A percentile compares a stretch with the other conserved stretches of the same genome.
phyloP scores from a whole-genome alignment of 2,329 filamentous ascomycete species.

The Cladophialophora exuberans region DNA sequence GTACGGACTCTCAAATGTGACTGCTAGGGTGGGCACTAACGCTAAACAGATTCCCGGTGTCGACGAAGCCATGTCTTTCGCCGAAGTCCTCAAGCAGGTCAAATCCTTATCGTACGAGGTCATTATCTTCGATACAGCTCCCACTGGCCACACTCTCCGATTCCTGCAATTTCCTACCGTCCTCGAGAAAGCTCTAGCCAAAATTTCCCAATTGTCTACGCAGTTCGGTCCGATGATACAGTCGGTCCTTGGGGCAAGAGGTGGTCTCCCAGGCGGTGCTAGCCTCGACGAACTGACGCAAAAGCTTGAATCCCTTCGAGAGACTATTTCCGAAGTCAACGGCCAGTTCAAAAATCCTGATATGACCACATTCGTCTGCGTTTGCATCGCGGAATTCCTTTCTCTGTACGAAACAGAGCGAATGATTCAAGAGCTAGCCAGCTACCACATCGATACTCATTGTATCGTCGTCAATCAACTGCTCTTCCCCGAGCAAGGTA shows the following conservation, averaged over 20 bases:
- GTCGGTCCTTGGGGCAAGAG: slow-evolving; percentile 79
- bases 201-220: slow-evolving; percentile 87
- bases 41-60: slow-evolving; percentile 85
- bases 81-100: slow-evolving; percentile 98
- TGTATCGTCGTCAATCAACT: slow-evolving; percentile 98
- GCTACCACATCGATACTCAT: slow-evolving; percentile 94
- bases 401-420: slow-evolving; percentile 97
- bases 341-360: slow-evolving; percentile 96
- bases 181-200: slow-evolving; percentile 97
- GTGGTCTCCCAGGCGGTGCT: slow-evolving; percentile 85
- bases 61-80: slow-evolving; percentile 99
- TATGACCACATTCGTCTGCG: slow-evolving; percentile 95
- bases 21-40: background rate
- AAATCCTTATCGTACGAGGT: slow-evolving; percentile 98
- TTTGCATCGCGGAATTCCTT: slow-evolving; percentile 97
- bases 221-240: slow-evolving; percentile 97
- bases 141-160: slow-evolving; percentile 95
- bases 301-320: slow-evolving; percentile 90
- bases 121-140: slow-evolving; percentile 98
- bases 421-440: slow-evolving; percentile 97
- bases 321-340: slow-evolving; percentile 95
- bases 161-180: slow-evolving; percentile 98
- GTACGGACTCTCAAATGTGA: slow-evolving; percentile 50
- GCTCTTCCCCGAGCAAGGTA: slow-evolving; percentile 84
- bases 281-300: slow-evolving; percentile 88